These are phyloP conservation scores for Globisporangium ultimum DNA, from an alignment of 352 stramenopile species.

Conservation along the genomic window DNA sequence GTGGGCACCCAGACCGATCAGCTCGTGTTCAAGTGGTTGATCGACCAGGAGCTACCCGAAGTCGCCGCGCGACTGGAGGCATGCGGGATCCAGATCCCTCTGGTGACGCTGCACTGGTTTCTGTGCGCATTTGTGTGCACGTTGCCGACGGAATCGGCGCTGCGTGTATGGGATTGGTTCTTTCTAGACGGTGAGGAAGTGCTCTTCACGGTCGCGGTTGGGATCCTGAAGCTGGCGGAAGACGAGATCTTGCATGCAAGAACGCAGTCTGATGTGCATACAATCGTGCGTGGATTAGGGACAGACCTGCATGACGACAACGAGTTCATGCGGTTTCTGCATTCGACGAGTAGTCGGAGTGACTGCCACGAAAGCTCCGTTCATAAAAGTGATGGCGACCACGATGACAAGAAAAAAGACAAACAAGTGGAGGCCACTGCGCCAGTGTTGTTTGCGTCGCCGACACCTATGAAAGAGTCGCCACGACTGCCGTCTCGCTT, in stretches of 20 bases:
- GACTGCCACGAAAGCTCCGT: not conserved
- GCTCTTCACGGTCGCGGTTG: slow-evolving; percentile 42
- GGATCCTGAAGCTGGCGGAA: slow-evolving; percentile 41
- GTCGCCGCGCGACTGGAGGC: slow-evolving; percentile 28
- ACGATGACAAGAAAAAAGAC: not conserved
- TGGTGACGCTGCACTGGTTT: slow-evolving; percentile 86
- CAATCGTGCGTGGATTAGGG: slow-evolving; percentile 36
- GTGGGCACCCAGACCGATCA: slow-evolving; percentile 69
- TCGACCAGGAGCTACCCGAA: slow-evolving; percentile 41
- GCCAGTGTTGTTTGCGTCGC: not conserved
- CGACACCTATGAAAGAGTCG: not conserved
- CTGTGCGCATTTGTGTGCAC: slow-evolving; percentile 83
- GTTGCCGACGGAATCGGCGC: slow-evolving; percentile 58
- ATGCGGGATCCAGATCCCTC: slow-evolving; percentile 52
- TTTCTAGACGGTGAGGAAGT: slow-evolving; percentile 65
- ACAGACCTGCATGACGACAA: slow-evolving; percentile 54
- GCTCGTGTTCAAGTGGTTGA: slow-evolving; percentile 63
- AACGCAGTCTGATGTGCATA: slow-evolving; percentile 36
- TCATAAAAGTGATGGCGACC: not conserved
- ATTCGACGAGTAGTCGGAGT: slow-evolving; percentile 1
- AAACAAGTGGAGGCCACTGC: not conserved
- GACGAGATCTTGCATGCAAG: slow-evolving; percentile 24
- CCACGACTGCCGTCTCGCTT: not conserved
- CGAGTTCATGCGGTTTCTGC: slow-evolving; percentile 34
- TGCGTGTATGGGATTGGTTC: slow-evolving; percentile 77